Evolutionary conservation across 129 eudicot genomes (phyloP).

Genomic region (Saussurea involucrata): DNA sequence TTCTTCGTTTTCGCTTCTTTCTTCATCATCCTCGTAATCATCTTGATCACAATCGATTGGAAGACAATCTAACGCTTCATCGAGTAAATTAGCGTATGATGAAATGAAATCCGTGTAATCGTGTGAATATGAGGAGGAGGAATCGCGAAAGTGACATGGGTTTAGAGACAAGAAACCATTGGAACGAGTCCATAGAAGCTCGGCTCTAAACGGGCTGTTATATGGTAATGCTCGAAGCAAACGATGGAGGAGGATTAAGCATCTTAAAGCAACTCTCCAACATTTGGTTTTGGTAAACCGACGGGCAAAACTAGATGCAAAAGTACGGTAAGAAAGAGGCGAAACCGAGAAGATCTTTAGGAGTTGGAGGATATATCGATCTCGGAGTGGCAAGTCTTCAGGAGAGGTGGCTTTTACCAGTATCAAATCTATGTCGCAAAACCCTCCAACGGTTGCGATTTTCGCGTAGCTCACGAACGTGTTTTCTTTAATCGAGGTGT

Average conservation of each 20-base stretch:
- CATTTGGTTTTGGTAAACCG: conserved; percentile 50
- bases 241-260: conserved; percentile 69
- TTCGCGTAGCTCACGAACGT: conserved; percentile 57
- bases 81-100: conserved; percentile 58
- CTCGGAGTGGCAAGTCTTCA: conserved; percentile 58
- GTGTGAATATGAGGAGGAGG: conserved; percentile 44
- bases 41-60: conserved; percentile 12
- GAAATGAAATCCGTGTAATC: conserved; percentile 56
- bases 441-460: conserved; percentile 64
- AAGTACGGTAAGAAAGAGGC: conserved; percentile 37
- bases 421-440: conserved; percentile 53
- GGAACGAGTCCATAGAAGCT: conserved; percentile 55
- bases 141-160: conserved; percentile 62
- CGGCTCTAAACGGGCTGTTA: conserved; percentile 39
- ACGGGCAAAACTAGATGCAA: conserved; percentile 41
- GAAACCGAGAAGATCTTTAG: conserved; percentile 56
- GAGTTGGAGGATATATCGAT: conserved; percentile 55
- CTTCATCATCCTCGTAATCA: not conserved
- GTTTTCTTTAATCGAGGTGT: conserved; percentile 52
- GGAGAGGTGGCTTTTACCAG: conserved; percentile 73
- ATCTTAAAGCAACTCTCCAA: conserved; percentile 77
- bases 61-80: conserved; percentile 49
- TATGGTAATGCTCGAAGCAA: conserved; percentile 52
- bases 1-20: not conserved
- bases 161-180: conserved; percentile 38